Evolutionary conservation across 768 basidiomycete genomes (phyloP).

Genomic region (Rubroboletus satanas): DNA sequence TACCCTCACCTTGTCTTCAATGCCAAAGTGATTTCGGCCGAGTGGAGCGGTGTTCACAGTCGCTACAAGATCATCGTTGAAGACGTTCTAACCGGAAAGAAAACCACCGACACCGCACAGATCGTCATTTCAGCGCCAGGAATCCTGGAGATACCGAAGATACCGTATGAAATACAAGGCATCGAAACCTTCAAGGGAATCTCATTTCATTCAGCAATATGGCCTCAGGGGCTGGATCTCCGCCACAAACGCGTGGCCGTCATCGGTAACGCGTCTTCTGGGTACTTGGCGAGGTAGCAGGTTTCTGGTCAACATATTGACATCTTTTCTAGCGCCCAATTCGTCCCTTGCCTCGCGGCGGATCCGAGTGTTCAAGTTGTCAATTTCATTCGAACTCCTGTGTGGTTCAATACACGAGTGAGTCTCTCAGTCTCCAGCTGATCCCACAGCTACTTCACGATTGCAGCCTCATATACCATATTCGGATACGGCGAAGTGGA

Average conservation of each 20-base stretch:
- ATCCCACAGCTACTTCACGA: conserved; percentile 24
- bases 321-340: conserved; percentile 48
- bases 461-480: conserved; percentile 37
- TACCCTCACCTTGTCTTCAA: conserved; percentile 41
- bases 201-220: conserved; percentile 52
- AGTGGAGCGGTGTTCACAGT: conserved; percentile 40
- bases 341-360: conserved; percentile 50
- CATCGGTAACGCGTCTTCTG: conserved; percentile 66
- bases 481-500: conserved; percentile 42
- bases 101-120: conserved; percentile 34
- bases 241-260: conserved; percentile 38
- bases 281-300: conserved; percentile 33
- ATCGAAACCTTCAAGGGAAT: conserved; percentile 43
- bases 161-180: conserved; percentile 34
- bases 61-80: conserved; percentile 36
- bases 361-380: conserved; percentile 50
- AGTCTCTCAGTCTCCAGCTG: conserved; percentile 6
- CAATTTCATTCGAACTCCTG: conserved; percentile 59
- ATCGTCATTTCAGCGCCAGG: conserved; percentile 52
- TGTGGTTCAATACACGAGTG: conserved; percentile 57
- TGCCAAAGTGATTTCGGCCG: conserved; percentile 39
- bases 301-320: neutral
- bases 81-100: conserved; percentile 32
- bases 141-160: conserved; percentile 43
- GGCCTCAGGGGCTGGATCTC: conserved; percentile 41